These are phyloP conservation scores for Agrocybe praecox DNA, from an alignment of 768 basidiomycete genomes.

Conservation along the genomic window DNA sequence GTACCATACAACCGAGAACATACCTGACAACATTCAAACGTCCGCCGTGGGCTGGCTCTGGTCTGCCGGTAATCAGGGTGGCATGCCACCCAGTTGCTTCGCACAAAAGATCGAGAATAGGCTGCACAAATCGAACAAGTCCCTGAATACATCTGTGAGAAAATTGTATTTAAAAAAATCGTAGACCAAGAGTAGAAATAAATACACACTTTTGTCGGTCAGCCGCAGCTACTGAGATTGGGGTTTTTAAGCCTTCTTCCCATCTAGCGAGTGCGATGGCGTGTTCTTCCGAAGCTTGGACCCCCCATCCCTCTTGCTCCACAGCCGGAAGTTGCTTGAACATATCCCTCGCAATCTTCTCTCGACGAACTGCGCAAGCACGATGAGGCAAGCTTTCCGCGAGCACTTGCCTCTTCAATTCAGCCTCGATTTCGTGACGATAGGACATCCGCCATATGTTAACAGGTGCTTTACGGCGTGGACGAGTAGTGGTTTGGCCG, in stretches of 20 bases:
- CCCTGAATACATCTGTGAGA: not conserved
- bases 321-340: not conserved
- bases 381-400: too few species aligned
- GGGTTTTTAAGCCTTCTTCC: not conserved
- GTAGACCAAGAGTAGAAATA: not conserved
- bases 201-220: constrained; percentile 8
- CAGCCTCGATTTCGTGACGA: not conserved
- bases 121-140: not conserved
- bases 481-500: not conserved
- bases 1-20: not conserved
- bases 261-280: not conserved
- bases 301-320: not conserved
- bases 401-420: not conserved
- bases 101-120: not conserved
- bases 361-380: not conserved
- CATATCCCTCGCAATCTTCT: not conserved
- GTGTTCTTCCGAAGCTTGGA: not conserved
- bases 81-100: not conserved
- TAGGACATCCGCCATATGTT: constrained; percentile 7
- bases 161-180: too few species aligned
- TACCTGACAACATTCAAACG: not conserved
- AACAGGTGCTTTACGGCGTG: not conserved
- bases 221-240: not conserved
- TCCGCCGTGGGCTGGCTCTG: not conserved
- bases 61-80: constrained; percentile 1